phyloP scores from a whole-genome alignment of 2,329 filamentous ascomycete species.

The Cladosporium phlei region DNA sequence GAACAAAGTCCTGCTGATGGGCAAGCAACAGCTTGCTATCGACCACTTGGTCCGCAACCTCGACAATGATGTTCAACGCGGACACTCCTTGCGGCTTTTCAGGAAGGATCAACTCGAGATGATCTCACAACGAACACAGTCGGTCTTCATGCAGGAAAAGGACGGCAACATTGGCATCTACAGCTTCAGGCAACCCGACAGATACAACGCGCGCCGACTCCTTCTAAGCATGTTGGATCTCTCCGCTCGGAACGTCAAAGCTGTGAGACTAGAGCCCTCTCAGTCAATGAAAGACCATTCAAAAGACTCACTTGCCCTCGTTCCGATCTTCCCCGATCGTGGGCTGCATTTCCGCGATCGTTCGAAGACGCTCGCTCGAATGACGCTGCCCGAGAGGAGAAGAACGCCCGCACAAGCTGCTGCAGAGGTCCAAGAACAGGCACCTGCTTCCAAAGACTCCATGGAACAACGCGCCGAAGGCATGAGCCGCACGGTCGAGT shows the following conservation, averaged over 20 bases:
- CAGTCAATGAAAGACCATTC: too few species aligned
- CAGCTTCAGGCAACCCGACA: conserved; percentile 11
- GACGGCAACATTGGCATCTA: conserved; percentile 16
- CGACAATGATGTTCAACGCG: not conserved
- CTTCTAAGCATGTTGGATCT: conserved; percentile 19
- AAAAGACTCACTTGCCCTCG: not conserved
- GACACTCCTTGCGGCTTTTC: conserved; percentile 10
- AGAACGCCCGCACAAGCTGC: not conserved
- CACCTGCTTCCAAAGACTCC: not conserved
- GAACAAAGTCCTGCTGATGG: conserved; percentile 16
- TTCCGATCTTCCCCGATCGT: conserved; percentile 1
- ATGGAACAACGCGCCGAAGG: not conserved
- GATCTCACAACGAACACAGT: conserved; percentile 19
- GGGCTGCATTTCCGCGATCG: conserved; percentile 10
- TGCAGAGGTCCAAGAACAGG: not conserved
- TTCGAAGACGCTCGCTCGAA: not conserved
- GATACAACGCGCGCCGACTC: conserved; percentile 16
- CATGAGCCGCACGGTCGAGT: not conserved
- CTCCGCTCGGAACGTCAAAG: not conserved
- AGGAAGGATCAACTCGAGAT: conserved; percentile 18
- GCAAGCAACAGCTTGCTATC: conserved; percentile 18
- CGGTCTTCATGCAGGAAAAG: conserved; percentile 15
- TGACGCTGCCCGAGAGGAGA: not conserved
- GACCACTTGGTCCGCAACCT: conserved; percentile 5
- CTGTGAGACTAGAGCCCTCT: not conserved